Evolutionary conservation across 2,329 filamentous ascomycete genomes (phyloP).

Genomic region (Botryosphaeria agaves): DNA sequence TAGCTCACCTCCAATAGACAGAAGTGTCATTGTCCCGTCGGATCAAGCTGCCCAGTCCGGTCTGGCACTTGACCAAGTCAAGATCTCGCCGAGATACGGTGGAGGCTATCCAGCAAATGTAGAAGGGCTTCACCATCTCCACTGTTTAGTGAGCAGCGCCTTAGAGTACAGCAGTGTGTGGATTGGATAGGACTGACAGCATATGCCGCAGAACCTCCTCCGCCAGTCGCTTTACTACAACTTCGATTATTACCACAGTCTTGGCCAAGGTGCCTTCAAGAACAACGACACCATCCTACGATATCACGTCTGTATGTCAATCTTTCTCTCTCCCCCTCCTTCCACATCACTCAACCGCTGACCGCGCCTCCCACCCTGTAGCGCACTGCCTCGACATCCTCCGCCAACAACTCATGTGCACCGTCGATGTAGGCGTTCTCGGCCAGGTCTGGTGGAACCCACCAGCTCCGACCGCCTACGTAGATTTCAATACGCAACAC

Average conservation of each 20-base stretch:
- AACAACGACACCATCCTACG: slow-evolving; percentile 38
- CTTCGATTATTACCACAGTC: slow-evolving; percentile 36
- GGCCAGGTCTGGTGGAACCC: slow-evolving; percentile 42
- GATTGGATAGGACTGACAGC: too few relatives aligned
- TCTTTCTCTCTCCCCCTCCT: not conserved
- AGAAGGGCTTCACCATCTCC: slow-evolving; percentile 38
- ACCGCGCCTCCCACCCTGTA: slow-evolving; percentile 6
- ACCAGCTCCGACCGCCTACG: slow-evolving; percentile 30
- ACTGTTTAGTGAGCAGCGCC: slow-evolving; percentile 33
- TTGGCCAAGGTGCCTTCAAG: slow-evolving; percentile 34
- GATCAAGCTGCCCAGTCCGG: slow-evolving; percentile 33
- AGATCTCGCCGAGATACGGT: slow-evolving; percentile 36
- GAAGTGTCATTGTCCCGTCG: slow-evolving; percentile 30
- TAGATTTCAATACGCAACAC: slow-evolving; percentile 45
- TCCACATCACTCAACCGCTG: not conserved
- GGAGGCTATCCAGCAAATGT: slow-evolving; percentile 42
- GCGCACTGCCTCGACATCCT: slow-evolving; percentile 44
- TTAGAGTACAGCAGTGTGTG: not conserved
- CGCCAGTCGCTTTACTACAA: slow-evolving; percentile 43
- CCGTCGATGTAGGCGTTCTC: slow-evolving; percentile 39
- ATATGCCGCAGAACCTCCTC: slow-evolving; percentile 38
- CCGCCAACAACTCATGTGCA: slow-evolving; percentile 47
- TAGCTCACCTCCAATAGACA: too few relatives aligned
- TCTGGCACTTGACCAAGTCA: slow-evolving; percentile 36
- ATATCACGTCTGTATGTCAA: slow-evolving; percentile 37